Percentiles rank a stretch among this genome's conserved stretches.
Conservation (phyloP, 306 rosid species). For the Cercis canadensis region DNA sequence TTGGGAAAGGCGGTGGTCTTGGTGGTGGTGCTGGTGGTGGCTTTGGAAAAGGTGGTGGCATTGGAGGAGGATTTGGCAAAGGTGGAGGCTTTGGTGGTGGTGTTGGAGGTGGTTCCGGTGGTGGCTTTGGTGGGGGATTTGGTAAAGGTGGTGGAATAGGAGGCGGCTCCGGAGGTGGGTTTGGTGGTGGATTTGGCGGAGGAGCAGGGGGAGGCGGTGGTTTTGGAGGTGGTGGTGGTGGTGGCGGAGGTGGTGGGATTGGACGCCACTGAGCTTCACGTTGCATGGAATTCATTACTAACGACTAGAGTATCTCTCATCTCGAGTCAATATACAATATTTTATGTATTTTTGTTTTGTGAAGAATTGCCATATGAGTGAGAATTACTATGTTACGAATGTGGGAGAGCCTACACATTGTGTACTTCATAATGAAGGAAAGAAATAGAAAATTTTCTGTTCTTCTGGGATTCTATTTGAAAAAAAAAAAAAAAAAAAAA, state of each 20-base stretch:
- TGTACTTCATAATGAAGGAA: too few species aligned
- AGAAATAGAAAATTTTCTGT: too few species aligned
- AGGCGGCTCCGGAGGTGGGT: background rate
- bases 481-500: too few species aligned
- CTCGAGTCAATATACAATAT: background rate
- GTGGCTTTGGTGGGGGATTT: conserved; percentile 20
- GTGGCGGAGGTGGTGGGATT: conserved; percentile 36
- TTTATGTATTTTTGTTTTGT: background rate
- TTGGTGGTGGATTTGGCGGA: conserved; percentile 22
- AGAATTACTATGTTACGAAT: too few species aligned
- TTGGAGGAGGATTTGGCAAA: conserved; percentile 4
- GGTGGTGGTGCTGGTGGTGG: conserved; percentile 44
- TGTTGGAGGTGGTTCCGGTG: conserved; percentile 25
- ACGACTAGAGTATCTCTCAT: too few species aligned
- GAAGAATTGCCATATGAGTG: too few species aligned
- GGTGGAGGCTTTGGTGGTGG: conserved; percentile 10
- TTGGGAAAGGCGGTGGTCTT: conserved; percentile 43
- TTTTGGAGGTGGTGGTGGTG: conserved; percentile 45
- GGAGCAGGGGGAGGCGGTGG: conserved; percentile 46
- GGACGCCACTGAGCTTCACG: background rate
- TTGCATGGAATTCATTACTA: too few species aligned
- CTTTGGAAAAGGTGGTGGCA: conserved; percentile 37
- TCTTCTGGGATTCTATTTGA: too few species aligned
- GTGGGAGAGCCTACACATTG: too few species aligned
- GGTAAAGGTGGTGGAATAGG: conserved; percentile 13